Conservation (phyloP, 257 asterid genomes). For the Scutellaria galericulata region DNA sequence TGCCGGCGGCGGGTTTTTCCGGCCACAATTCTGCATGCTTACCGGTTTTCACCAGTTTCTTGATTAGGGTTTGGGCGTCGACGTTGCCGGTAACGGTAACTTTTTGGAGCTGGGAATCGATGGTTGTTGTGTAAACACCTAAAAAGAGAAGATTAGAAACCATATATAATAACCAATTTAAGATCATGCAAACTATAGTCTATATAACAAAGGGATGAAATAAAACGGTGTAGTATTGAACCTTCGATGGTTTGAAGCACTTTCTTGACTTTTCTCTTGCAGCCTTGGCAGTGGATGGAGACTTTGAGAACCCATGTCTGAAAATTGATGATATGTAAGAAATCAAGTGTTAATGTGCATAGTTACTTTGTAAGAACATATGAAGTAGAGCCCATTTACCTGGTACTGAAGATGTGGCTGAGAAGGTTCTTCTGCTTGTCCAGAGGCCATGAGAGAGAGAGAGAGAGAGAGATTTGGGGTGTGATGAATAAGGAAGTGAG, state of each 20-base stretch:
- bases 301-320: constrained; percentile 85
- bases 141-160: not conserved
- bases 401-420: constrained; percentile 60
- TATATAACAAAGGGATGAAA: not conserved
- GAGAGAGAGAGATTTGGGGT: not conserved
- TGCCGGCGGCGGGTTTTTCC: constrained; percentile 47
- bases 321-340: not conserved
- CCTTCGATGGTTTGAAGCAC: constrained; percentile 78
- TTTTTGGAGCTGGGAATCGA: constrained; percentile 71
- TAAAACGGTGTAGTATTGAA: not conserved
- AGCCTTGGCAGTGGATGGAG: constrained; percentile 91
- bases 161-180: no score
- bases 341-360: not conserved
- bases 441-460: constrained; percentile 51
- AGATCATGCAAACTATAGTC: not conserved
- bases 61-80: constrained; percentile 61
- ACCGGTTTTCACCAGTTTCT: constrained; percentile 65
- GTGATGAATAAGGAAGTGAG: no score
- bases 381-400: constrained; percentile 43
- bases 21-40: constrained; percentile 86
- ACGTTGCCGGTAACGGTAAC: constrained; percentile 82
- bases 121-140: constrained; percentile 75
- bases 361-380: not conserved
- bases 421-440: constrained; percentile 50
- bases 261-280: constrained; percentile 83